Base-by-base conservation (phyloP, 106 monocot genomes). In the Acorus gramineus region DNA sequence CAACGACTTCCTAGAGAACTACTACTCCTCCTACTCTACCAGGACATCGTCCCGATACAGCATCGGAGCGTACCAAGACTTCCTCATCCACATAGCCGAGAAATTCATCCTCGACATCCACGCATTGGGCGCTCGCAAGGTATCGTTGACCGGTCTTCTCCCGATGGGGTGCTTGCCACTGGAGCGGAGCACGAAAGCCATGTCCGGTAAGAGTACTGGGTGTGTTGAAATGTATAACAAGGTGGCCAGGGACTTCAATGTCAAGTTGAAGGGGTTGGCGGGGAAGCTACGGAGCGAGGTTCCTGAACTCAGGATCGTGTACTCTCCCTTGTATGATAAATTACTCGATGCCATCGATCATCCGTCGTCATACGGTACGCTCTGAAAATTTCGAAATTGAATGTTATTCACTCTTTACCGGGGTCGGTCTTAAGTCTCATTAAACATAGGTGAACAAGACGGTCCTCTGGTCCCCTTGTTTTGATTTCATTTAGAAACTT, bases 111-210 rank as follows among this genome's bases (percentile, higher is more conserved):
- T 64, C 2, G 45, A 69, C 2, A 84, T 93, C 52, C 80, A 89
- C 66, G 58, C 53, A 7, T 14, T 86, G 4, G 93, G 93, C 0
- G 93, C 89, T 2, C 78, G 93, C 1, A 89, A 82, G 73, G 72
- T 93, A 8, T 61, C 74, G 1, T 77, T 93, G 47, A 73, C 89
- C 0, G 70, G 84, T 4, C 77, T 93, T 4, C 49, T 68, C 6
- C 76, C 86, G 1, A 89, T 93, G 14, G 93, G 93, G 5, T 93
- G 93, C 69, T 61, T 93, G 60, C 93, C 93, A 14, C 54, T 93
- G 65, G 89, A 93, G 77, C 68, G 89, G 55, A 78, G 81, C 10
- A n/a, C 64, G 13, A 93, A 89, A 11, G 4, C 69, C 4, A 3
- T 69, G 6, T 7, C 12, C 8, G 49, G 60, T 2, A 1, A 28